Base-by-base conservation (phyloP, 192 early-diverging fungal genomes). In the Podila epigama region DNA sequence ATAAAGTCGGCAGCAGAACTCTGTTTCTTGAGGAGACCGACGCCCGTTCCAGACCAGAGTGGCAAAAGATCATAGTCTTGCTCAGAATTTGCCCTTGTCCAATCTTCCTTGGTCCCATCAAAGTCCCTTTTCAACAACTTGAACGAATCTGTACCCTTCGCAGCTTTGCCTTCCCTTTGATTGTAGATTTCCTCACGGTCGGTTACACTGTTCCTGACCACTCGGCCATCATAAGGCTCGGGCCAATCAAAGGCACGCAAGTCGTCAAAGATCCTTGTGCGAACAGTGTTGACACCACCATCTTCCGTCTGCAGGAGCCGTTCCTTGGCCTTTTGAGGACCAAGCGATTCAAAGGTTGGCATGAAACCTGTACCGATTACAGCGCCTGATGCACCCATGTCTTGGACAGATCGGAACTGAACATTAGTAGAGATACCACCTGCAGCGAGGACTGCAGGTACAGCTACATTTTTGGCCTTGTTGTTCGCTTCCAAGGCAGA, bases 361-460 rank as follows among this genome's bases (percentile, higher is more conserved):
- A 69, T 65, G 50, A 85, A 81, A 34, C 83, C 68, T 25, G 83
- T 84, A 31, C 83, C 83, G 35, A 85, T 60, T 31, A 84, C 83
- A 4, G 71, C 79, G 5, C 83, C 83, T 12, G 63, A 69, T 1
- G 83, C 83, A 0, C 83, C 83, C 42, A 85, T 31, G 13, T 59
- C 35, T 8, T 81, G 41, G 1, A 60, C 27, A 3, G 83, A 64
- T 25, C 22, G 40, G 9, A 66, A 58, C 22, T 79, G 75, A 9
- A 37, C n/a, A 12, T 48, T 29, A 41, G 37, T 50, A 20, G 65
- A 59, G 34, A 81, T 72, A 13, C 80, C 80, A 1, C 80, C 80
- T 0, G 80, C 80, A 16, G 75, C 80, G 18, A 81, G 55, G 1
- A 79, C 36, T 16, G 58, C 59, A 18, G 70, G 69, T 20, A 66